Evolutionary conservation across 2,329 filamentous ascomycete genomes (phyloP).

Genomic region (Verticillium klebahnii): DNA sequence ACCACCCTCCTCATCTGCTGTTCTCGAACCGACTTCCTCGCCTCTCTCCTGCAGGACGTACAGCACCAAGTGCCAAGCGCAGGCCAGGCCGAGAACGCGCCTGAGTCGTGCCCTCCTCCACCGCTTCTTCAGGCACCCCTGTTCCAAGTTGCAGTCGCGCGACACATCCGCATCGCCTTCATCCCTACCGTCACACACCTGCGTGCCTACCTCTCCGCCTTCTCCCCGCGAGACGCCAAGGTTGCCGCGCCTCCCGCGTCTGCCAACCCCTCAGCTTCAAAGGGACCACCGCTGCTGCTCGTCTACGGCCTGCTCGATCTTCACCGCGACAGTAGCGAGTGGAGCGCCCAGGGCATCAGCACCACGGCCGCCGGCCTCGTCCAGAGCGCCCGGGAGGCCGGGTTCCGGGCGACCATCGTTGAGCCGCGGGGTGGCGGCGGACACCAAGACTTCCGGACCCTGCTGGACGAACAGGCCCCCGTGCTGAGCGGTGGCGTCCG

Average conservation of each 20-base stretch:
- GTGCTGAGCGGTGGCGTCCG: slow-evolving; percentile 54
- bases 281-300: slow-evolving; percentile 43
- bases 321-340: slow-evolving; percentile 66
- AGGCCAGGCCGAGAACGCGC: background rate
- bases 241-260: slow-evolving; percentile 29
- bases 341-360: slow-evolving; percentile 69
- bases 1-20: slow-evolving; percentile 70
- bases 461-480: slow-evolving; percentile 52
- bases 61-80: background rate
- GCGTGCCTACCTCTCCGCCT: slow-evolving; percentile 66
- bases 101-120: background rate
- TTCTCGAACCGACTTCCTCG: slow-evolving; percentile 59
- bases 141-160: slow-evolving; percentile 62
- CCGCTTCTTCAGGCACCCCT: slow-evolving; percentile 59
- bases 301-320: slow-evolving; percentile 62
- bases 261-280: background rate
- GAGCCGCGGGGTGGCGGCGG: slow-evolving; percentile 34
- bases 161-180: slow-evolving; percentile 67
- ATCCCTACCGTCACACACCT: slow-evolving; percentile 72
- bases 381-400: slow-evolving; percentile 49
- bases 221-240: slow-evolving; percentile 32
- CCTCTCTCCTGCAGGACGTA: slow-evolving; percentile 26
- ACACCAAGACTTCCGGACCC: slow-evolving; percentile 23
- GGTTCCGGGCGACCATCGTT: slow-evolving; percentile 39
- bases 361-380: slow-evolving; percentile 58